Base-by-base conservation (phyloP, 352 stramenopile species). In the Pythium folliculosum region DNA sequence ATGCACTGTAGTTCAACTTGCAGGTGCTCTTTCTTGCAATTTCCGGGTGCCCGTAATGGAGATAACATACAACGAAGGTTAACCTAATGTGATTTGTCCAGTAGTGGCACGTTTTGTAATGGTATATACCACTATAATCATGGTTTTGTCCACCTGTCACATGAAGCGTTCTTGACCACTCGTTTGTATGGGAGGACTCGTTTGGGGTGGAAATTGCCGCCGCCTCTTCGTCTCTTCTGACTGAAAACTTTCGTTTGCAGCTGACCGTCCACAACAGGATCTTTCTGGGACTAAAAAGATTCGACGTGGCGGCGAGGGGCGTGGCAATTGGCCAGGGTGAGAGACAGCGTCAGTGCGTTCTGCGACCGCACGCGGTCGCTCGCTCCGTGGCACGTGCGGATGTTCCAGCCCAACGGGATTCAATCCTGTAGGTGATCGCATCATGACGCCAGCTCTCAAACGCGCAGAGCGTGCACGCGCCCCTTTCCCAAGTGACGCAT, bases 401-500 rank as follows among this genome's bases (percentile, higher is more conserved):
- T 30, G 10, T 47, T n/a, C 40, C 14, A 12, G 14, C 27, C 56
- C 21, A 63, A 27, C 43, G 43, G 19, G 43, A 54, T 63, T 54
- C 40, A 44, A 52, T 63, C 25, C 17, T 25, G 19, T n/a, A 22
- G 10, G 40, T 6, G 19, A 60, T 35, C 53, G 53, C 53, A 60
- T 50, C 35, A 30, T 45, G 23, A 5, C 43, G 44, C 30, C 56
- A 63, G 6, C 23, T 10, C 19, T 51, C 16, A n/a, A 8, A 9
- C 3, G 7, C 7, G 5, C 16, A 45, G 27, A 21, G 37, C 40
- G 35, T 40, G 12, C 35, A 40, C 35, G 35, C 10, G 12, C 43
- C 44, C 56, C 56, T 23, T 63, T 63, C 56, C 56, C 56, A 63
- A n/a, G 43, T 63, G 56, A 63, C 56, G 56, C 56, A 63, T 63